Evolutionary conservation across 495 filamentous ascomycete species (phyloP).

Genomic region (Xylaria telfairii): DNA sequence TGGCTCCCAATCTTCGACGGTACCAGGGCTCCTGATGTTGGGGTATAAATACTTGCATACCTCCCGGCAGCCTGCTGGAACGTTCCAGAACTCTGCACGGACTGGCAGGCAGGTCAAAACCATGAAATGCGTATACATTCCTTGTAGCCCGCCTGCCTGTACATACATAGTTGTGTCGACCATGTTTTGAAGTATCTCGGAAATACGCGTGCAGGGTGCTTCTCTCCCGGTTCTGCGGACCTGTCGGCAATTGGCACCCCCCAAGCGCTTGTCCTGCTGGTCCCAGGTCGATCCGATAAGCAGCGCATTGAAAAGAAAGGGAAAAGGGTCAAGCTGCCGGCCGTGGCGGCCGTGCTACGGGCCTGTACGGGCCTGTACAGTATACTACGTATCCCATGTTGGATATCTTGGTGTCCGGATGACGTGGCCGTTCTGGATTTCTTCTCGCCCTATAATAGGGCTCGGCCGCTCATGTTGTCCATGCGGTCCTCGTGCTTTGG

Average conservation of each 20-base stretch:
- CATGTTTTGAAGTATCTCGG: conserved; percentile 6
- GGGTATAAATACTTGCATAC: not conserved
- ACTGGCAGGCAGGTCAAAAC: not conserved
- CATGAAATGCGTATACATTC: not conserved
- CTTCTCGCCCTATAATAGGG: not conserved
- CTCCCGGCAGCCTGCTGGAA: not conserved
- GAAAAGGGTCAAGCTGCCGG: not conserved
- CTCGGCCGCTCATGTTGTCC: not conserved
- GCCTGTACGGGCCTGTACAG: not conserved
- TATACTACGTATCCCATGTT: no score
- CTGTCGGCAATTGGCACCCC: conserved; percentile 8
- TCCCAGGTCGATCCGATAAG: not conserved
- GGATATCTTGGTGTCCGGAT: not conserved
- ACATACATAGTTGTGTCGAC: conserved; percentile 9
- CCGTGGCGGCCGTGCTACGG: not conserved
- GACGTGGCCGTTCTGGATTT: not conserved
- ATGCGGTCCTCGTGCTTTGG: conserved; percentile 4
- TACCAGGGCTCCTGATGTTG: not conserved
- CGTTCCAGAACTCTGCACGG: not conserved
- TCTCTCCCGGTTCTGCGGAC: conserved; percentile 2
- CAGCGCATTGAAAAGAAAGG: not conserved
- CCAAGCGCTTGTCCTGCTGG: not conserved
- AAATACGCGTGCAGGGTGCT: not conserved
- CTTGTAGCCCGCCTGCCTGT: not conserved
- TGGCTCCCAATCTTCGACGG: not conserved